Conservation (phyloP, 2,329 filamentous ascomycete species). For the Neoscytalidium dimidiatum region DNA sequence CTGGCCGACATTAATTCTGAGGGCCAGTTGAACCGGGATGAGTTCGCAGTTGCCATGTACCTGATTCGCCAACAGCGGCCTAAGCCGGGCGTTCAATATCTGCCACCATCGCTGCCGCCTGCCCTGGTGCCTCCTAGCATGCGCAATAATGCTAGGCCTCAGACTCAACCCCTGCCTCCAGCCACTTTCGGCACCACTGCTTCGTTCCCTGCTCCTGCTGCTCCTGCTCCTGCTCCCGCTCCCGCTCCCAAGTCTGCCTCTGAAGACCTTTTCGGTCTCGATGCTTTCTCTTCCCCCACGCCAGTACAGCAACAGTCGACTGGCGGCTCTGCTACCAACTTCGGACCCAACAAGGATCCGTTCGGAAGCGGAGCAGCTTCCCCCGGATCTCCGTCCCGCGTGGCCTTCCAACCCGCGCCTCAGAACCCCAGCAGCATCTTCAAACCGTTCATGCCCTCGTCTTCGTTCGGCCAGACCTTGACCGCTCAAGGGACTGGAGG, state of each 20-base stretch:
- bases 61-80: slow-evolving; percentile 83
- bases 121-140: slow-evolving; percentile 85
- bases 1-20: slow-evolving; percentile 91
- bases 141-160: slow-evolving; percentile 60
- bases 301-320: slow-evolving; percentile 66
- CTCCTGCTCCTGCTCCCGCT: slow-evolving; percentile 40
- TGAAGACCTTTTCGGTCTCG: slow-evolving; percentile 91
- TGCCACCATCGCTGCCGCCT: slow-evolving; percentile 77
- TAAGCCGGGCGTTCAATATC: slow-evolving; percentile 64
- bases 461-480: slow-evolving; percentile 84
- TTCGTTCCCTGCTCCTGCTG: slow-evolving; percentile 50
- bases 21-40: slow-evolving; percentile 80
- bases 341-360: slow-evolving; percentile 58
- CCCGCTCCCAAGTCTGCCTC: slow-evolving; percentile 72
- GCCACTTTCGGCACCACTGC: slow-evolving; percentile 43
- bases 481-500: slow-evolving; percentile 75
- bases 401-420: slow-evolving; percentile 48
- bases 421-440: slow-evolving; percentile 59
- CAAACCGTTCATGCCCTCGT: slow-evolving; percentile 90
- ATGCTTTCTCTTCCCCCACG: slow-evolving; percentile 62
- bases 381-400: slow-evolving; percentile 52
- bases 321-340: slow-evolving; percentile 62
- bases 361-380: slow-evolving; percentile 58
- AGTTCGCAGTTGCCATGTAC: slow-evolving; percentile 97
- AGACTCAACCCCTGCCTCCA: slow-evolving; percentile 38